phyloP scores from a whole-genome alignment of 345 rosid genomes.

The Odontarrhena argentea region DNA sequence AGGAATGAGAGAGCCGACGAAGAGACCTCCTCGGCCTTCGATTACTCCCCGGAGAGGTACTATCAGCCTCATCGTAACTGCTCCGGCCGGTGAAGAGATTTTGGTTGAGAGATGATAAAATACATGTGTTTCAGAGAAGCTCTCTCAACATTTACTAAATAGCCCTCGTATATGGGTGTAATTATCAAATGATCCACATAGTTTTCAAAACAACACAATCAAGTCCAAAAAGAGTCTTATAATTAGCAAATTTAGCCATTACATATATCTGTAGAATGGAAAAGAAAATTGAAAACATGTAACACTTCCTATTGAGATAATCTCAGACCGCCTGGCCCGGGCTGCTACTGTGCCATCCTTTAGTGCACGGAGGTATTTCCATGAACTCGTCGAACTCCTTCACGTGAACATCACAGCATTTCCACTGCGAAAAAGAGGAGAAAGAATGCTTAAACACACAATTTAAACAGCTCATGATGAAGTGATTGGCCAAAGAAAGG shows the following conservation, averaged over 20 bases:
- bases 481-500: background rate
- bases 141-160: background rate
- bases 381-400: conserved; percentile 97
- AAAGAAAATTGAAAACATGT: background rate
- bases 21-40: conserved; percentile 82
- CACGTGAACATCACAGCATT: conserved; percentile 84
- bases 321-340: conserved; percentile 45
- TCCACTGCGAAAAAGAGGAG: conserved; percentile 63
- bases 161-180: background rate
- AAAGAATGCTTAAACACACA: background rate
- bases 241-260: background rate
- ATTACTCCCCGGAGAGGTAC: conserved; percentile 83
- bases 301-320: background rate
- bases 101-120: too few species aligned
- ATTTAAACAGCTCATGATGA: background rate
- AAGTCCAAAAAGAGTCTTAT: background rate
- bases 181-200: background rate
- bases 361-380: conserved; percentile 80
- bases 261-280: conserved; percentile 10
- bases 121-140: too few species aligned
- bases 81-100: conserved; percentile 27
- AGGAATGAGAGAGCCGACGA: conserved; percentile 81
- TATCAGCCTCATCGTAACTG: conserved; percentile 65
- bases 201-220: background rate
- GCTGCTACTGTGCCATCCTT: conserved; percentile 80